Conservation (phyloP, 2,329 filamentous ascomycete genomes). For the Pseudogymnoascus sp. region DNA sequence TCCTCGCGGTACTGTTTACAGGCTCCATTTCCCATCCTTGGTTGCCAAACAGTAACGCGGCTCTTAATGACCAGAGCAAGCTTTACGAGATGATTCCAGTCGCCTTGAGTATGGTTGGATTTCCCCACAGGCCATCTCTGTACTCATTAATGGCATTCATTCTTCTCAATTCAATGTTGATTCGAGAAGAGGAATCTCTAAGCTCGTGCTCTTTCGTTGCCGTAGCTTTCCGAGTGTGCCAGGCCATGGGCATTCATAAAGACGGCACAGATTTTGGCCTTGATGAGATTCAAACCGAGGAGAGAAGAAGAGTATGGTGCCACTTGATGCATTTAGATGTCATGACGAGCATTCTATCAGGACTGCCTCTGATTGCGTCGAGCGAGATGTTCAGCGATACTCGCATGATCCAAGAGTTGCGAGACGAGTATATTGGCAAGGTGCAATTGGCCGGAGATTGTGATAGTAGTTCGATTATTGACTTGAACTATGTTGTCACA, state of each 20-base stretch:
- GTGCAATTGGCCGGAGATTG: conserved; percentile 30
- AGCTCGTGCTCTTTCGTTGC: conserved; percentile 43
- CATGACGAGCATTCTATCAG: conserved; percentile 43
- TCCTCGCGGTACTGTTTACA: conserved; percentile 4
- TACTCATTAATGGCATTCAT: conserved; percentile 50
- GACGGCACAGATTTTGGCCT: conserved; percentile 40
- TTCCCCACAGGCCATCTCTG: conserved; percentile 49
- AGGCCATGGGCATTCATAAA: conserved; percentile 35
- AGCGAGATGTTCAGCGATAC: conserved; percentile 46
- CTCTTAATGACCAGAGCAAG: background rate
- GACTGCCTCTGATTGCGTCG: conserved; percentile 36
- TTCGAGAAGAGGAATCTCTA: conserved; percentile 41
- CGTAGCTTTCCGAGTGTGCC: conserved; percentile 33
- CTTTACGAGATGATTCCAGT: conserved; percentile 37
- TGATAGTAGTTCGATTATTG: background rate
- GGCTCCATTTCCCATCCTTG: background rate
- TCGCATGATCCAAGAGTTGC: conserved; percentile 46
- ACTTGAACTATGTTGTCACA: conserved; percentile 2
- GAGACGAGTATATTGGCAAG: conserved; percentile 40
- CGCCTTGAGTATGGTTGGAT: conserved; percentile 48
- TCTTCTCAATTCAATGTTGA: conserved; percentile 45
- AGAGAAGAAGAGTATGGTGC: conserved; percentile 54
- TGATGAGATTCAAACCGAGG: conserved; percentile 49
- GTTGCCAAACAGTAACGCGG: background rate
- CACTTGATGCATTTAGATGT: conserved; percentile 51